These are phyloP conservation scores for Aspergillus unguis DNA, from an alignment of 2,329 filamentous ascomycete species.

Conservation along the genomic window DNA sequence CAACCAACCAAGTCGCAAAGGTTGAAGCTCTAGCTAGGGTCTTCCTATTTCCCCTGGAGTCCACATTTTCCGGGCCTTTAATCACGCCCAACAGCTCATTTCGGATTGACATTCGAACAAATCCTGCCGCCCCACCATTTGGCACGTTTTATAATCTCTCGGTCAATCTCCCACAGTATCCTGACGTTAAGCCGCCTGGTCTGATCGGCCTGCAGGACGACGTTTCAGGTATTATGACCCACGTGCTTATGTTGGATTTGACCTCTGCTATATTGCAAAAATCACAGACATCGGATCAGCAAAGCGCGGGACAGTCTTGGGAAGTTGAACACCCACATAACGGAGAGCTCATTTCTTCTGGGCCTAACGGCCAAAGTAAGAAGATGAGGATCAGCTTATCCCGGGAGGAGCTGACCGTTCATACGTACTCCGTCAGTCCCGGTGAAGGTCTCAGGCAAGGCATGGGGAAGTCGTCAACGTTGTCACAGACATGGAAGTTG, in stretches of 20 bases:
- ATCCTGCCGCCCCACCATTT: conserved; percentile 29
- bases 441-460: conserved; percentile 17
- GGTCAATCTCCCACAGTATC: conserved; percentile 30
- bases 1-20: conserved; percentile 12
- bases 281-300: neutral
- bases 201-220: conserved; percentile 34
- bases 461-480: conserved; percentile 11
- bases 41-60: conserved; percentile 45
- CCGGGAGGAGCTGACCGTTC: conserved; percentile 25
- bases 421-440: conserved; percentile 18
- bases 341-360: conserved; percentile 31
- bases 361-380: conserved; percentile 21
- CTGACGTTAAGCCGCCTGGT: conserved; percentile 32
- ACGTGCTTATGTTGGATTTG: conserved; percentile 40
- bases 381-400: conserved; percentile 34
- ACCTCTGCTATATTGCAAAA: conserved; percentile 29
- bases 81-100: conserved; percentile 34
- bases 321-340: conserved; percentile 33
- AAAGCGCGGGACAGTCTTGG: conserved; percentile 20
- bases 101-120: conserved; percentile 38
- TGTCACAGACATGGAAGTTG: conserved; percentile 25
- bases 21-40: conserved; percentile 43
- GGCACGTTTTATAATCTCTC: conserved; percentile 40
- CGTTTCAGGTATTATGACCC: conserved; percentile 32
- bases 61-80: conserved; percentile 39